Conservation (phyloP, 2,329 filamentous ascomycete genomes). For the Paecilomyces sp. region DNA sequence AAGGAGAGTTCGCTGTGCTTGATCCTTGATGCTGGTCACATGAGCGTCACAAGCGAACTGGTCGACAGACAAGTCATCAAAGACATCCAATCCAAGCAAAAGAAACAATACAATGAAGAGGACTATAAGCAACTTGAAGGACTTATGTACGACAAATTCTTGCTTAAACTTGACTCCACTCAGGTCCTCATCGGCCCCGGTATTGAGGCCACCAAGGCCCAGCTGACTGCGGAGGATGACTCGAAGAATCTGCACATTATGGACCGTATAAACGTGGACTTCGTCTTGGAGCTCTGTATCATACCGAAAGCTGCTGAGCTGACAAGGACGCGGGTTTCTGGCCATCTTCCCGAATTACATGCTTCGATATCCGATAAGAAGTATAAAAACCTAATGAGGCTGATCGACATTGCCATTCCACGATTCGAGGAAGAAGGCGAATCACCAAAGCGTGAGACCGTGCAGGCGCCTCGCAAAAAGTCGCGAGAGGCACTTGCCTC, state of each 20-base stretch:
- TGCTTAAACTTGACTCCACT: slow-evolving; percentile 86
- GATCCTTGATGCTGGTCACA: slow-evolving; percentile 93
- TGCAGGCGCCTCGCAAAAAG: slow-evolving; percentile 23
- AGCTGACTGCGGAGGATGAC: slow-evolving; percentile 63
- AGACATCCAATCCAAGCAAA: slow-evolving; percentile 86
- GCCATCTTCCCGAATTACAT: slow-evolving; percentile 85
- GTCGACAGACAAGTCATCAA: slow-evolving; percentile 86
- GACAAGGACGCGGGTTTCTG: slow-evolving; percentile 84
- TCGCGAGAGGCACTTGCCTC: slow-evolving; percentile 20
- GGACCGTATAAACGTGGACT: slow-evolving; percentile 95
- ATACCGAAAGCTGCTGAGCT: slow-evolving; percentile 92
- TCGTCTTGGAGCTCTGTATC: slow-evolving; percentile 92
- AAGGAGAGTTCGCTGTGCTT: slow-evolving; percentile 74
- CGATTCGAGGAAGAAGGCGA: slow-evolving; percentile 56
- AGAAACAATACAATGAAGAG: slow-evolving; percentile 75
- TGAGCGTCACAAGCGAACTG: slow-evolving; percentile 86
- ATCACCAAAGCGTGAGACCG: slow-evolving; percentile 22
- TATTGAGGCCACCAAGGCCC: slow-evolving; percentile 79
- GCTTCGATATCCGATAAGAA: slow-evolving; percentile 89
- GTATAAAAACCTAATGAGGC: slow-evolving; percentile 93
- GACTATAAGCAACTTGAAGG: slow-evolving; percentile 84
- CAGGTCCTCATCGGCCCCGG: slow-evolving; percentile 93
- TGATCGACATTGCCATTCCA: slow-evolving; percentile 92
- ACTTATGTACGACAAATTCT: slow-evolving; percentile 96
- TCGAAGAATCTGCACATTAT: slow-evolving; percentile 77